Percentiles rank a stretch among this genome's conserved stretches.
Evolutionary conservation across 441 rosid genomes (phyloP).

Genomic region (Pelargonium australe): DNA sequence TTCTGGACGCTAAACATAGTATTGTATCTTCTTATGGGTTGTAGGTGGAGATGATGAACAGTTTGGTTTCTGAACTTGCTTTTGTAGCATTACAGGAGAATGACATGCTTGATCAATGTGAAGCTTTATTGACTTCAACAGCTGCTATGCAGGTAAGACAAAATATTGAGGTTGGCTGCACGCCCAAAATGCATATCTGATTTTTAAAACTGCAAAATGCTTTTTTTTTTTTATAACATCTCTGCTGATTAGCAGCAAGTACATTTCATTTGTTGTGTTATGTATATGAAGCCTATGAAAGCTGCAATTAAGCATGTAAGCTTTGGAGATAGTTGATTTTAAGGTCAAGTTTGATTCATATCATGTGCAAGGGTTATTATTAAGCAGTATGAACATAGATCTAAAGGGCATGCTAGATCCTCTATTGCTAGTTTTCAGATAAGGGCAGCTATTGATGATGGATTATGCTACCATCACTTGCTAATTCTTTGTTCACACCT

Average conservation of each 20-base stretch:
- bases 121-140: conserved; percentile 54
- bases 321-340: not conserved
- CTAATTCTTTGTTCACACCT: no score
- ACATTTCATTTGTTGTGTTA: no score
- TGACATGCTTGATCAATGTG: conserved; percentile 56
- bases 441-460: no score
- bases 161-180: not conserved
- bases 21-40: conserved; percentile 16
- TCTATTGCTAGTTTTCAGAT: no score
- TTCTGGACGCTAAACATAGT: conserved; percentile 12
- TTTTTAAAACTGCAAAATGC: not conserved
- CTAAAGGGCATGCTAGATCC: no score
- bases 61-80: conserved; percentile 62
- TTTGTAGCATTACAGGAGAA: conserved; percentile 47
- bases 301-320: not conserved
- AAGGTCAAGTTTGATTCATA: no score
- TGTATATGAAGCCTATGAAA: not conserved
- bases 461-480: no score
- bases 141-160: conserved; percentile 63
- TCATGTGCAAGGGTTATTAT: no score
- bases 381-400: no score
- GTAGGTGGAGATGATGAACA: conserved; percentile 65
- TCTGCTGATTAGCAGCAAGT: no score
- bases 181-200: not conserved
- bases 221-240: no score